A percentile compares a stretch with the other conserved stretches of the same genome.
Conservation (phyloP, 257 asterid genomes). For the Fraxinus anomala region DNA sequence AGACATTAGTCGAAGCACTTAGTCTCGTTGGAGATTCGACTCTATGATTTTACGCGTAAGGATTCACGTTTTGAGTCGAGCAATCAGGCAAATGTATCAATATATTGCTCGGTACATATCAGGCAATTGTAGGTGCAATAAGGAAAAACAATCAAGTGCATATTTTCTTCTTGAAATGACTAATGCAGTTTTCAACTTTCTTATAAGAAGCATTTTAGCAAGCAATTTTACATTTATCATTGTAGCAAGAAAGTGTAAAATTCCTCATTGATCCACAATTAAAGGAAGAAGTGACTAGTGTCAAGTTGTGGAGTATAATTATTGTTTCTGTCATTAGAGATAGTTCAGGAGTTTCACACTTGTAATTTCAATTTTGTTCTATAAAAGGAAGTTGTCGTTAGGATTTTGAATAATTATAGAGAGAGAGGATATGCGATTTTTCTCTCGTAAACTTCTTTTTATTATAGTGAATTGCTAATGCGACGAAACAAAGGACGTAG, state of each 20-base stretch:
- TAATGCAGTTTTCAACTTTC: background rate
- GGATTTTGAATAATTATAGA: no score
- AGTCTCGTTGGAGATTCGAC: conserved; percentile 37
- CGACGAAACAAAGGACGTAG: no score
- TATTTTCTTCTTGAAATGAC: background rate
- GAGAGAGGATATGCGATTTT: no score
- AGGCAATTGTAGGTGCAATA: background rate
- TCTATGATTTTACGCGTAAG: background rate
- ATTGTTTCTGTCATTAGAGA: no score
- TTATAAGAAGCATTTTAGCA: background rate
- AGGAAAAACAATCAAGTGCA: background rate
- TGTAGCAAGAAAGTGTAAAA: background rate
- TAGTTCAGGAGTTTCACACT: no score
- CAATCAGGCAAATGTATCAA: background rate
- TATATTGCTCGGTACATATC: conserved; percentile 7
- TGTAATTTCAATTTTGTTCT: no score
- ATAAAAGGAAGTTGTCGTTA: no score
- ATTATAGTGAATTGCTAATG: no score
- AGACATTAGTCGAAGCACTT: conserved; percentile 55
- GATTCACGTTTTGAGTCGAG: background rate
- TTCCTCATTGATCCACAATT: background rate
- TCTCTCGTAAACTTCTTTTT: no score
- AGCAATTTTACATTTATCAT: background rate
- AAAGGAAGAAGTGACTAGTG: background rate
- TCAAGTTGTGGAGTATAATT: no score